phyloP scores from a whole-genome alignment of 2,329 filamentous ascomycete species.

The Botrytis tulipae region DNA sequence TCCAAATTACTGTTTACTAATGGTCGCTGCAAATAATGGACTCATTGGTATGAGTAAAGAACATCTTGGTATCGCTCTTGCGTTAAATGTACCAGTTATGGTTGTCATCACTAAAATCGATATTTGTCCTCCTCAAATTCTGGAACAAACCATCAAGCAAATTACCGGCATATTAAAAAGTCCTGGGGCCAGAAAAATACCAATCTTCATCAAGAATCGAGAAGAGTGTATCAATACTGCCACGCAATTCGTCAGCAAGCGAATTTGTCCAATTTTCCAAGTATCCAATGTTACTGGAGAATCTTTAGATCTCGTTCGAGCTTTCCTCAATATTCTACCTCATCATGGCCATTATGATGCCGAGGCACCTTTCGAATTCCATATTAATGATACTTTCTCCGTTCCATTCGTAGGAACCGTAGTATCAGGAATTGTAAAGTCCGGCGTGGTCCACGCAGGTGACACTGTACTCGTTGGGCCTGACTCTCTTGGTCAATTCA shows the following conservation, averaged over 20 bases:
- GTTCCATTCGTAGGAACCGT: conserved; percentile 97
- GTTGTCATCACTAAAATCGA: conserved; percentile 98
- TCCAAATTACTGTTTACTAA: conserved; percentile 94
- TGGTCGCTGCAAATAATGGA: conserved; percentile 98
- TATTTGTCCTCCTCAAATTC: conserved; percentile 92
- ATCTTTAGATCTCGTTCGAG: conserved; percentile 83
- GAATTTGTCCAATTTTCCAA: conserved; percentile 96
- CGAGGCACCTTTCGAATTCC: conserved; percentile 86
- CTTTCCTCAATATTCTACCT: conserved; percentile 91
- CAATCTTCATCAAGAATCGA: conserved; percentile 87
- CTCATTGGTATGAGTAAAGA: conserved; percentile 98
- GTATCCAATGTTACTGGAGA: conserved; percentile 97
- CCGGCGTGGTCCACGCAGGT: conserved; percentile 83
- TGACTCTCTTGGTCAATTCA: conserved; percentile 87
- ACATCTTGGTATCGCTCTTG: conserved; percentile 90
- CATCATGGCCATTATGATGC: conserved; percentile 91
- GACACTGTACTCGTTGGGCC: conserved; percentile 87
- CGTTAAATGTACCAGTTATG: conserved; percentile 96
- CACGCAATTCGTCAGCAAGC: conserved; percentile 89
- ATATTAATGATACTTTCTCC: conserved; percentile 96
- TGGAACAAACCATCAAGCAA: conserved; percentile 89
- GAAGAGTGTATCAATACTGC: conserved; percentile 95
- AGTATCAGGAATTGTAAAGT: conserved; percentile 89
- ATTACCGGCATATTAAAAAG: conserved; percentile 92
- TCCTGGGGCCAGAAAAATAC: conserved; percentile 90